A percentile compares a stretch with the other conserved stretches of the same genome.
Conservation (phyloP, 495 filamentous ascomycete species). For the Choiromyces venosus region DNA sequence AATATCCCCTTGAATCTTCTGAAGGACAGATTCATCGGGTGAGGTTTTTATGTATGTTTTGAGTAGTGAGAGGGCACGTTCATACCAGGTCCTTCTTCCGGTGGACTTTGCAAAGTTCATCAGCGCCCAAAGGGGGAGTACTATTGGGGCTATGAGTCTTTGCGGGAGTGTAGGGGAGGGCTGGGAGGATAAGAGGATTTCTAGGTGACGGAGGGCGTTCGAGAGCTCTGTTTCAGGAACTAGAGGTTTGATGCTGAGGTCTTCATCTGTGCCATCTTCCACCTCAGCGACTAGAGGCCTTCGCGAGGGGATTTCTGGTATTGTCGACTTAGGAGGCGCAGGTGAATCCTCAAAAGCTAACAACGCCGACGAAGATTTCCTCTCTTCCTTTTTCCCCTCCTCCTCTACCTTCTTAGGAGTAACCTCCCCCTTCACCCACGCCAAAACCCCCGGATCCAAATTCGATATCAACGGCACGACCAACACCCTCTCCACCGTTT, state of each 20-base stretch:
- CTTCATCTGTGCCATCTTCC: not conserved
- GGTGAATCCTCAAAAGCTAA: constrained; percentile 27
- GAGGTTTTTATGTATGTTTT: constrained; percentile 28
- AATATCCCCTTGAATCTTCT: constrained; percentile 25
- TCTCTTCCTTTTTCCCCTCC: constrained; percentile 5
- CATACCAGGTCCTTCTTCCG: constrained; percentile 33
- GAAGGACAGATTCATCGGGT: constrained; percentile 5
- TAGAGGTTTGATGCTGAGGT: constrained; percentile 1
- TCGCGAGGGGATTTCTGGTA: constrained; percentile 4
- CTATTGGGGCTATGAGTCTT: constrained; percentile 51
- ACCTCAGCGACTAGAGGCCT: constrained; percentile 13
- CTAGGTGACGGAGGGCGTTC: constrained; percentile 49
- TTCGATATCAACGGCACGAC: constrained; percentile 50
- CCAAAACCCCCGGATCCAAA: constrained; percentile 44
- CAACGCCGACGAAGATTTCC: constrained; percentile 24
- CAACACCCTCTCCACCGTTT: constrained; percentile 53
- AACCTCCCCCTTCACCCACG: not conserved
- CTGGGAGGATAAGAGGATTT: constrained; percentile 50
- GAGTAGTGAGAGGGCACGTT: constrained; percentile 17
- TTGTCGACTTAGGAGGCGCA: not conserved
- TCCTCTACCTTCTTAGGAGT: not conserved
- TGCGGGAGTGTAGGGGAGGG: constrained; percentile 56
- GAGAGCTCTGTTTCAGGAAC: constrained; percentile 31
- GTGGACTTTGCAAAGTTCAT: constrained; percentile 44
- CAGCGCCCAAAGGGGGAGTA: constrained; percentile 58